Base-by-base conservation (phyloP, 176 grass and related monocot genomes). In the Dactylis glomerata region DNA sequence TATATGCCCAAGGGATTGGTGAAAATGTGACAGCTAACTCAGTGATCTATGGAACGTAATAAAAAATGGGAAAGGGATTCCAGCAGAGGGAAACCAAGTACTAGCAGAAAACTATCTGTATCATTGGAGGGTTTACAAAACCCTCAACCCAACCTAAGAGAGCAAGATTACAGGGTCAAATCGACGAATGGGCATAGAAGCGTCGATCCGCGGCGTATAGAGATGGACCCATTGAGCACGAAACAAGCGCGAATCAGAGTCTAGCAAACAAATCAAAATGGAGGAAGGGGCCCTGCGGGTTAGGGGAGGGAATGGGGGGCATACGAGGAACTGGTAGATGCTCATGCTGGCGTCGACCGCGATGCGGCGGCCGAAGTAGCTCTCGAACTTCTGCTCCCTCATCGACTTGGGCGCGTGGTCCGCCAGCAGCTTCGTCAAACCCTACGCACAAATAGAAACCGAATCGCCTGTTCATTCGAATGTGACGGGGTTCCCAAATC, bases 381-480 rank as follows among this genome's bases (percentile, higher is more conserved):
- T 94, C 89, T 95, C 96, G 77, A 98, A 98, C 86, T 95, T 98
- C 87, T 94, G 91, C 85, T 95, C 96, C 89, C 92, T 98, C 93
- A 95, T 98, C 38, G 87, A 44, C 86, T 92, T 98, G 54, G 96
- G 93, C 16, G 96, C 96, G 83, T 94, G 92, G 80, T 98, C 96
- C 78, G 96, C 93, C 59, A 98, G 80, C 40, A 98, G 83, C 75
- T 98, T 98, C 86, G 96, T 98, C 85, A 98, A 98, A 87, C 96
- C 96, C 96, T 98, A 86, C 24, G 6, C 23, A 19, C 3, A 45
- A 26, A 19, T 19, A 51, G 4, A 79, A 63, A 81, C 17, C n/a
- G 34, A 41, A 80, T 47, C 58, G 27, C 68, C 6, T 20, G 3
- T 32, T 16, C 24, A 79, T 20, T 65, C 62, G 26, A 76, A 50